phyloP scores from a whole-genome alignment of 2,329 filamentous ascomycete genomes.

The Xylariaceae sp. region DNA sequence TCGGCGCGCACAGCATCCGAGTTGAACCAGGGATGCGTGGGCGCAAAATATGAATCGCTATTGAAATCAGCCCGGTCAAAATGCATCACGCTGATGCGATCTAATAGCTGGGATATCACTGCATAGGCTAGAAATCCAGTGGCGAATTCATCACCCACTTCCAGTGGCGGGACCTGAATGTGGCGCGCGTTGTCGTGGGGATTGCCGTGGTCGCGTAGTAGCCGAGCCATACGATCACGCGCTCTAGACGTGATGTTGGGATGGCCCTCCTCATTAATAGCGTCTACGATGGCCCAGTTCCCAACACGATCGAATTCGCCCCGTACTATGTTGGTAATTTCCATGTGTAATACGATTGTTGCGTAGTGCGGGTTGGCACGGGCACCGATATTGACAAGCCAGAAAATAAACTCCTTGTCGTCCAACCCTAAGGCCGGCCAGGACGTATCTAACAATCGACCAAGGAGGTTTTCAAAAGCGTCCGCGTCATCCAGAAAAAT shows the following conservation, averaged over 20 bases:
- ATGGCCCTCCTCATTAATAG: not conserved
- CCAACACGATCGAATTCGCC: not conserved
- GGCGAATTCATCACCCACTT: not conserved
- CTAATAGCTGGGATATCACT: slow-evolving; percentile 3
- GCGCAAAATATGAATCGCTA: not conserved
- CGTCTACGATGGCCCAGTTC: slow-evolving; percentile 4
- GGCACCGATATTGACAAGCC: slow-evolving; percentile 5
- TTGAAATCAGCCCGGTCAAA: not conserved
- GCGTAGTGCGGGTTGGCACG: not conserved
- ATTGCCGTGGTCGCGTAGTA: not conserved
- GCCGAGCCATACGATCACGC: not conserved
- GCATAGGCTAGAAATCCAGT: slow-evolving; percentile 4
- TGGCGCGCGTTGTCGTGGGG: not conserved
- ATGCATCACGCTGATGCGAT: slow-evolving; percentile 3
- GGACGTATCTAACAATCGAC: not conserved
- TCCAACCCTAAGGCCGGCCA: not conserved
- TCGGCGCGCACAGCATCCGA: slow-evolving; percentile 9
- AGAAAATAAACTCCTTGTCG: slow-evolving; percentile 8
- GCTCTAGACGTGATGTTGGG: not conserved
- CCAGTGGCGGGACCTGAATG: not conserved
- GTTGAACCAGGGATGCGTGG: slow-evolving; percentile 9
- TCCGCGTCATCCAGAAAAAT: not conserved
- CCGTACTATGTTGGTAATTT: not conserved
- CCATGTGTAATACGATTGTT: slow-evolving; percentile 9
- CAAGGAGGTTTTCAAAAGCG: not conserved